Evolutionary conservation across 805 yeast species (phyloP).

Genomic region (Danielia oregonensis): DNA sequence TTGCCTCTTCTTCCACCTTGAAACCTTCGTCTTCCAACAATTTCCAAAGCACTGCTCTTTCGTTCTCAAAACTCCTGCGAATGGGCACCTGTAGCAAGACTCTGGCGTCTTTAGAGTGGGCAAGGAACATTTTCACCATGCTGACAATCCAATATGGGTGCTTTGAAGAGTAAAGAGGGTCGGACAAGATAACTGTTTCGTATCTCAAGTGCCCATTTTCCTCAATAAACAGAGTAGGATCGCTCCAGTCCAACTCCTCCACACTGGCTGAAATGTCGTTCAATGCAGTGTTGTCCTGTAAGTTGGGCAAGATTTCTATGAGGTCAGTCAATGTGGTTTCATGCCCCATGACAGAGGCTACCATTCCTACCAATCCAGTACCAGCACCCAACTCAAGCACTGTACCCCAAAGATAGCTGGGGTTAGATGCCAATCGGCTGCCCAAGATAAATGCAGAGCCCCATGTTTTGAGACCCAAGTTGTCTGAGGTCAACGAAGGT

Average conservation of each 20-base stretch:
- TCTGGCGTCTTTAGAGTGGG: conserved; percentile 27
- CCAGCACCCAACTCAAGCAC: conserved; percentile 90
- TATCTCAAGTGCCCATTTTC: conserved; percentile 32
- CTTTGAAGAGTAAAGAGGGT: conserved; percentile 79
- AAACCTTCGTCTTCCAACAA: conserved; percentile 40
- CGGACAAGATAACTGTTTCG: conserved; percentile 69
- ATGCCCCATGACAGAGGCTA: conserved; percentile 52
- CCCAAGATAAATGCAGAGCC: conserved; percentile 81
- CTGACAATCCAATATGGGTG: conserved; percentile 74
- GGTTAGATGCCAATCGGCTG: conserved; percentile 37
- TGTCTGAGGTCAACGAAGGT: conserved; percentile 84
- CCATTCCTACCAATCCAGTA: conserved; percentile 86
- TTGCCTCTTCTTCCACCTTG: conserved; percentile 30
- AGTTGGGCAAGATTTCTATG: conserved; percentile 69
- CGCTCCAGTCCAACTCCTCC: conserved; percentile 73
- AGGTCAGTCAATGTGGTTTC: conserved; percentile 66
- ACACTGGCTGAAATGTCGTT: conserved; percentile 44
- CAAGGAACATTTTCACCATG: conserved; percentile 51
- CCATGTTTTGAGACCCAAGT: conserved; percentile 92
- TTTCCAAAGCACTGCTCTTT: conserved; percentile 58
- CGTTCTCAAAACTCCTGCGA: conserved; percentile 60
- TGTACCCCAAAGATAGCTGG: conserved; percentile 19
- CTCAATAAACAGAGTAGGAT: conserved; percentile 43
- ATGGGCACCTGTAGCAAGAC: conserved; percentile 76
- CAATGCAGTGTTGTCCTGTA: conserved; percentile 52